Evolutionary conservation across 108 stramenopile species (phyloP), one percentile per base, ranked within the genome.

Genomic region (Nitzschia sp.): DNA sequence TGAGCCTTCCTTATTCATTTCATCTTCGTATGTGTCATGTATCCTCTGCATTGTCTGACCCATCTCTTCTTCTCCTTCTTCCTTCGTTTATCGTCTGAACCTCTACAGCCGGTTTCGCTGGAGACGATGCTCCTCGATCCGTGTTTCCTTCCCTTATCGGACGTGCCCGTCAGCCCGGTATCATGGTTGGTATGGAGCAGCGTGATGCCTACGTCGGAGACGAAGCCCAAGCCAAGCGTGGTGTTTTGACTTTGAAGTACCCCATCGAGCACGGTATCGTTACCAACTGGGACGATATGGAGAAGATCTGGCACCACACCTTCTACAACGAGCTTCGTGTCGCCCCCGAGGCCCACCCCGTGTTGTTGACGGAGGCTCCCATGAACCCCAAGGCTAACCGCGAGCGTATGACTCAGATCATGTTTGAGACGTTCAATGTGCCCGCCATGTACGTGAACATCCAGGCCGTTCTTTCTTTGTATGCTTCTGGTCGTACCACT

Each of bases 361-460:
- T 99, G 54, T 93, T 99, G 29, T 84, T 99, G 53, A 99, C 99
- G 28, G 98, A 99, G 85, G 97, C 99, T 36, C 98, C 98, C 38
- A 94, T 97, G 82, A 99, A 98, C 85, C 98, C 99, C 80, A 98
- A 98, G 95, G 97, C 96, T 48, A 99, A 99, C 90, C 83, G 98
- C 47, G 99, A 99, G 79, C 90, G 97, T 68, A 99, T 98, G 97
- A 98, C 98, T 46, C 98, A 98, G 83, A 98, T 99, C 88, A 99
- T 99, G 99, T 99, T 99, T 82, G 99, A 99, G 85, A 98, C 97
- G 17, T 99, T 99, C 94, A 99, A 98, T 78, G 98, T 99, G 32
- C 99, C 99, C 29, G 99, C 98, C 66, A 98, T 98, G 98, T 99
- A 99, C 73, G 97, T 99, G 36, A 98, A 97, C 85, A 98, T 98